Base-by-base conservation (phyloP, 352 stramenopile genomes). In the Phytopythium mirpurense region DNA sequence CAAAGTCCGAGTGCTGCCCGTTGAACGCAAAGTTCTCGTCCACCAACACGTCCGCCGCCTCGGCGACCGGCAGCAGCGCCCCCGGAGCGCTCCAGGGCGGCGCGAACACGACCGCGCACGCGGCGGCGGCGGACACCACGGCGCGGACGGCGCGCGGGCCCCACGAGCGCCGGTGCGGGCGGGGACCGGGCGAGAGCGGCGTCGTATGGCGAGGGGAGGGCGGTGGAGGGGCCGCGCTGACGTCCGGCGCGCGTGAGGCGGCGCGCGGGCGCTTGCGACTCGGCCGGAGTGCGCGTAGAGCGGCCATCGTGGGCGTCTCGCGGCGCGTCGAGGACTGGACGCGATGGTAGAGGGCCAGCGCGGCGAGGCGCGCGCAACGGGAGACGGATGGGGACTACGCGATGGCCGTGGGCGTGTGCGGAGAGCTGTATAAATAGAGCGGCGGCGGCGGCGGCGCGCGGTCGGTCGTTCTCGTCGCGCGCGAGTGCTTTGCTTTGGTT, bases 1-100 rank as follows among this genome's bases (percentile, higher is more conserved):
- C 72, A 40, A 85, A 82, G 66, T 90, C 74, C 40, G 79, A 90
- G 55, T 86, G 72, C 48, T 66, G 35, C 6, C 74, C 79, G 23
- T 73, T 68, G 65, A 79, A 85, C 36, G 59, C 51, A 53, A 85
- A 89, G 36, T 63, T 63, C 35, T 45, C 56, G 38, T 78, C 68
- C 16, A 80, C 56, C 1, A 74, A 70, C 15, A 86, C 69, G 49
- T 76, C 61, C n/a, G 59, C 31, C 14, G 41, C 43, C 6, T 11
- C 43, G 11, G 36, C 48, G 3, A 19, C 18, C 9, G 37, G 40
- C 1, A 55, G 36, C 49, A 60, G 51, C 31, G 53, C 35, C 7
- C 36, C 36, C 3, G 6, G 5, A 1, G 16, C 14, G 36, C 36
- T 42, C 38, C 38, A 44, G n/a, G 38, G 38, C n/a, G 38, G 38